These are phyloP conservation scores for Claviceps sp. DNA, from an alignment of 2,329 filamentous ascomycete species.

Conservation along the genomic window DNA sequence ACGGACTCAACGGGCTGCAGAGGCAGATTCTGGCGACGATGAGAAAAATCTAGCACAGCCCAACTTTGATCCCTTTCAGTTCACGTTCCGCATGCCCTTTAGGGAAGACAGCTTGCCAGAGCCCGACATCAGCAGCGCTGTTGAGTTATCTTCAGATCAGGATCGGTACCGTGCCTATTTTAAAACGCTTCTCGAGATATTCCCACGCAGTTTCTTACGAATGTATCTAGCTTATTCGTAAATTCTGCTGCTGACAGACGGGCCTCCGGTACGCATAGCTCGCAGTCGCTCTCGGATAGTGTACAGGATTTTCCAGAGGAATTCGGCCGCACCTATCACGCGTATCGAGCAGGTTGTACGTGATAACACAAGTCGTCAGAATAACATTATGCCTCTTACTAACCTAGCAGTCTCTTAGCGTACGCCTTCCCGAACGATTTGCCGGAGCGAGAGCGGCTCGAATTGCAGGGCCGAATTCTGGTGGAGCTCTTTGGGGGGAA, in stretches of 20 bases:
- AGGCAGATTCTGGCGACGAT: not conserved
- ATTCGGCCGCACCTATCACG: conserved; percentile 34
- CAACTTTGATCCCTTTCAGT: conserved; percentile 13
- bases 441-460: conserved; percentile 27
- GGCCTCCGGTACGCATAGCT: conserved; percentile 10
- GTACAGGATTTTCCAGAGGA: conserved; percentile 27
- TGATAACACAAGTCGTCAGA: conserved; percentile 2
- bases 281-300: conserved; percentile 27
- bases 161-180: not conserved
- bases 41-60: not conserved
- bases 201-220: no score
- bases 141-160: not conserved
- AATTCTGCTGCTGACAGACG: not conserved
- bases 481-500: conserved; percentile 24
- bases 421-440: conserved; percentile 33
- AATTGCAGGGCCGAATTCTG: conserved; percentile 25
- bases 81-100: conserved; percentile 20
- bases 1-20: not conserved
- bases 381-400: not conserved
- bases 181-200: not conserved
- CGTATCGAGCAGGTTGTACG: conserved; percentile 33
- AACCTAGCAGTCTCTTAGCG: conserved; percentile 16
- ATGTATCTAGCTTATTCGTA: no score
- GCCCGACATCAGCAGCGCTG: conserved; percentile 14
- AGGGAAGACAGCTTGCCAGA: conserved; percentile 19